phyloP scores from a whole-genome alignment of 1,284 basidiomycete genomes.

The Boletus semigastroideus region DNA sequence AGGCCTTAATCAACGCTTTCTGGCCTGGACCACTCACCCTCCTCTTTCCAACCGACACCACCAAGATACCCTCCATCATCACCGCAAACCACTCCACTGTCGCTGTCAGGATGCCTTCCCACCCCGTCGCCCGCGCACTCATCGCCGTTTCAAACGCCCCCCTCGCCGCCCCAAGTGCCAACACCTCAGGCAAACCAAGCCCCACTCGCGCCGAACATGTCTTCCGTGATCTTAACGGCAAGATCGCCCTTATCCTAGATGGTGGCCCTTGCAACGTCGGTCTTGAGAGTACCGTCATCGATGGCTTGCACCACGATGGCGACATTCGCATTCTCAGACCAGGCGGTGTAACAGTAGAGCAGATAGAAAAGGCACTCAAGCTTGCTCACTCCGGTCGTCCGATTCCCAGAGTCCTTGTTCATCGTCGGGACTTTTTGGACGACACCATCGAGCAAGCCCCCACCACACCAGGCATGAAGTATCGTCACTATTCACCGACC shows the following conservation, averaged over 20 bases:
- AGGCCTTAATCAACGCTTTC: conserved; percentile 75
- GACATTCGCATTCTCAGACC: conserved; percentile 84
- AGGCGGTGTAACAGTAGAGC: conserved; percentile 92
- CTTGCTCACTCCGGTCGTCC: conserved; percentile 39
- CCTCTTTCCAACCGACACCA: conserved; percentile 76
- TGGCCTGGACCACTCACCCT: conserved; percentile 97
- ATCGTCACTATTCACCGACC: conserved; percentile 92
- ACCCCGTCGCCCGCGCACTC: conserved; percentile 89
- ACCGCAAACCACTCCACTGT: conserved; percentile 84
- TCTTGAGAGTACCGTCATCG: conserved; percentile 94
- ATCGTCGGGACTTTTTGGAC: conserved; percentile 72
- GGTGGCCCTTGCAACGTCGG: conserved; percentile 92
- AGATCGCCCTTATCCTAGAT: conserved; percentile 81
- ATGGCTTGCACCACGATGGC: conserved; percentile 75
- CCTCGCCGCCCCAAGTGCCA: conserved; percentile 94
- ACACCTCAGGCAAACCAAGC: conserved; percentile 91
- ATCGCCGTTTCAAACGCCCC: conserved; percentile 78
- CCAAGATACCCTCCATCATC: conserved; percentile 60
- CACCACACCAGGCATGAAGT: conserved; percentile 99
- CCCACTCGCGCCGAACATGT: conserved; percentile 94
- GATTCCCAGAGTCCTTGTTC: conserved; percentile 65
- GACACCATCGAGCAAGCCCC: conserved; percentile 69
- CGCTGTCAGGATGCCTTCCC: conserved; percentile 92
- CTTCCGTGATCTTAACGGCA: conserved; percentile 72
- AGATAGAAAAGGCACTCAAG: conserved; percentile 64